These are phyloP conservation scores for Henningerozyma blattae DNA, from an alignment of 805 yeast species.

Conservation along the genomic window DNA sequence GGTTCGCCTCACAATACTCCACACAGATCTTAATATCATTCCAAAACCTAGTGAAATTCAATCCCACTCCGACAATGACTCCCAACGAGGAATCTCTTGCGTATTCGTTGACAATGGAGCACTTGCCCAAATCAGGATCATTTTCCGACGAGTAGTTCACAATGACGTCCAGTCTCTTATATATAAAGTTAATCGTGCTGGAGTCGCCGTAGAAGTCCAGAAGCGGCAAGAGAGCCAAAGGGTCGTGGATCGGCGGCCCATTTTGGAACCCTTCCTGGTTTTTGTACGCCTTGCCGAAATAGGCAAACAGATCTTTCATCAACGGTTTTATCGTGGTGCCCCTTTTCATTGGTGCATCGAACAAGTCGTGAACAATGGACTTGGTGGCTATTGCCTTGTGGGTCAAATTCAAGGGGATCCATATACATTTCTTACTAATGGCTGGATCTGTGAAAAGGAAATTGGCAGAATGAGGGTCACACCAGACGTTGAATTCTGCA, in stretches of 20 bases:
- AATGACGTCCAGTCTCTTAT: constrained; percentile 16
- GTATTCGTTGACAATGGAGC: constrained; percentile 28
- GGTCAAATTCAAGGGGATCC: constrained; percentile 61
- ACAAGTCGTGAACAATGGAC: constrained; percentile 28
- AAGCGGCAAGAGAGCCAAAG: constrained; percentile 53
- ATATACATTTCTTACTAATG: constrained; percentile 36
- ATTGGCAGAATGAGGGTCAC: constrained; percentile 69
- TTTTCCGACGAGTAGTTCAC: constrained; percentile 25
- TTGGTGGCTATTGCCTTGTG: constrained; percentile 41
- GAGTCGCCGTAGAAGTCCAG: constrained; percentile 31
- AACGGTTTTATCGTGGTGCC: too few relatives aligned
- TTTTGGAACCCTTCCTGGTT: constrained; percentile 29
- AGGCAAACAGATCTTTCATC: constrained; percentile 28
- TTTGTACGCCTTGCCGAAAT: constrained; percentile 35
- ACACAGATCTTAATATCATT: constrained; percentile 3
- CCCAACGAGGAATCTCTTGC: constrained; percentile 21
- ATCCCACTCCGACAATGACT: constrained; percentile 27
- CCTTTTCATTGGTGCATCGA: too few relatives aligned
- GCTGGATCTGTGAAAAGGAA: constrained; percentile 36
- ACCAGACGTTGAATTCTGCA: constrained; percentile 66
- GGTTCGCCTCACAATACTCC: background rate
- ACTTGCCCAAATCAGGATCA: constrained; percentile 46
- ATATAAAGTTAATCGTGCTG: constrained; percentile 9
- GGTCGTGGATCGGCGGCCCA: constrained; percentile 79
- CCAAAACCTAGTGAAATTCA: constrained; percentile 38